Evolutionary conservation across 441 rosid species (phyloP).

Genomic region (Pelargonium australe): DNA sequence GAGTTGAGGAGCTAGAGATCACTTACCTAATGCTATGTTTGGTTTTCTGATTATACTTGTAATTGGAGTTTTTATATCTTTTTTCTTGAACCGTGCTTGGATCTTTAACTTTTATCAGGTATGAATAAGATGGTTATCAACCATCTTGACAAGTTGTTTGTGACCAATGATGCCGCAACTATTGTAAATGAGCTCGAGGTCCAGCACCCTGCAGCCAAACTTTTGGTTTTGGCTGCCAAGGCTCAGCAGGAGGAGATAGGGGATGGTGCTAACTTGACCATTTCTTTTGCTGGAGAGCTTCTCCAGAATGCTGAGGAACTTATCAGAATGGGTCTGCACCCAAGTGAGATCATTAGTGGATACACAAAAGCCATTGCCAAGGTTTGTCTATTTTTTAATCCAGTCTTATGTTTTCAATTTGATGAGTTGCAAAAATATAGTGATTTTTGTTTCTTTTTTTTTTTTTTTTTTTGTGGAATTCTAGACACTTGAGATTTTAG

Average conservation of each 20-base stretch:
- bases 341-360: conserved; percentile 95
- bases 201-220: conserved; percentile 96
- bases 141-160: conserved; percentile 85
- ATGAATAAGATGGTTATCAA: conserved; percentile 99
- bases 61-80: not conserved
- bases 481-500: conserved; percentile 63
- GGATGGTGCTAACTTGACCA: conserved; percentile 86
- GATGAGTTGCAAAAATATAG: not conserved
- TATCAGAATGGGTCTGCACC: conserved; percentile 89
- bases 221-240: conserved; percentile 80
- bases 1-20: not conserved
- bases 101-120: conserved; percentile 34
- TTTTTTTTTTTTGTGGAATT: conserved; percentile 6
- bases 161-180: conserved; percentile 91
- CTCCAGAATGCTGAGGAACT: conserved; percentile 95
- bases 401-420: not conserved
- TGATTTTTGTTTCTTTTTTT: not conserved
- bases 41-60: not conserved
- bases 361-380: conserved; percentile 64
- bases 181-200: conserved; percentile 94
- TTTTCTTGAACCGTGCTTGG: not conserved
- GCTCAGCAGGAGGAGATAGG: conserved; percentile 99
- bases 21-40: not conserved
- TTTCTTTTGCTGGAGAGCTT: conserved; percentile 93
- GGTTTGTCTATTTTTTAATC: conserved; percentile 30